Percentiles rank a stretch among this genome's conserved stretches.
These are phyloP conservation scores for Theileria orientalis DNA, from an alignment of 169 alveolate species.

Conservation along the genomic window DNA sequence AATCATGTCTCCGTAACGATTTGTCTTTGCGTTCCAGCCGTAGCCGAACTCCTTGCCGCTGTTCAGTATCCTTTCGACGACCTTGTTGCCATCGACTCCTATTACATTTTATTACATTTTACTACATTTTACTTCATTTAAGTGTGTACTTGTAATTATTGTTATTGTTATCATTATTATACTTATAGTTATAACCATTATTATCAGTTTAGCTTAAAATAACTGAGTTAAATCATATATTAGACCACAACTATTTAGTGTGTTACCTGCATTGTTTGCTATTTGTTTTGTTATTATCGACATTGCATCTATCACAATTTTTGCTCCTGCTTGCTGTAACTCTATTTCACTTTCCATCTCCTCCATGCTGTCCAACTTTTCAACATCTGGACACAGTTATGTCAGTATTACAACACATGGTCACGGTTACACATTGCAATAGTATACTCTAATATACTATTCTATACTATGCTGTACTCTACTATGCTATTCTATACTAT, in stretches of 20 bases:
- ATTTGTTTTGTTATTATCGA: conserved; percentile 79
- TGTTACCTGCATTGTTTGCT: conserved; percentile 80
- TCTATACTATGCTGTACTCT: too few relatives aligned
- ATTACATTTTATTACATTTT: neutral
- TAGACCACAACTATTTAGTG: too few relatives aligned
- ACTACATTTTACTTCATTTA: too few relatives aligned
- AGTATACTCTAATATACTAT: conserved; percentile 79
- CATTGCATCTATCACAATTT: conserved; percentile 81
- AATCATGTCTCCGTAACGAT: conserved; percentile 84
- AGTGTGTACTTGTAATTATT: too few relatives aligned
- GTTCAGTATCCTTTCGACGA: conserved; percentile 77
- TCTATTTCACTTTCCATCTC: conserved; percentile 84
- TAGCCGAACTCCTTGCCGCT: conserved; percentile 83
- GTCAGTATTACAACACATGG: neutral
- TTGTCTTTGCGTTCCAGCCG: conserved; percentile 86
- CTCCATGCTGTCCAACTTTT: conserved; percentile 53
- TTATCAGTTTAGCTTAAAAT: too few relatives aligned
- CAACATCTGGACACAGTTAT: neutral
- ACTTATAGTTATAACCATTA: too few relatives aligned
- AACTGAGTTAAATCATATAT: too few relatives aligned
- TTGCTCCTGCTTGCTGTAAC: conserved; percentile 84
- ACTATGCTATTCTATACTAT: too few relatives aligned
- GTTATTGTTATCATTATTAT: too few relatives aligned
- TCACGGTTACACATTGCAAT: too few relatives aligned
- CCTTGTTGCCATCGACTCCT: conserved; percentile 81